Evolutionary conservation across 192 early-diverging fungal species (phyloP).

Genomic region (Ambispora gerdemannii): DNA sequence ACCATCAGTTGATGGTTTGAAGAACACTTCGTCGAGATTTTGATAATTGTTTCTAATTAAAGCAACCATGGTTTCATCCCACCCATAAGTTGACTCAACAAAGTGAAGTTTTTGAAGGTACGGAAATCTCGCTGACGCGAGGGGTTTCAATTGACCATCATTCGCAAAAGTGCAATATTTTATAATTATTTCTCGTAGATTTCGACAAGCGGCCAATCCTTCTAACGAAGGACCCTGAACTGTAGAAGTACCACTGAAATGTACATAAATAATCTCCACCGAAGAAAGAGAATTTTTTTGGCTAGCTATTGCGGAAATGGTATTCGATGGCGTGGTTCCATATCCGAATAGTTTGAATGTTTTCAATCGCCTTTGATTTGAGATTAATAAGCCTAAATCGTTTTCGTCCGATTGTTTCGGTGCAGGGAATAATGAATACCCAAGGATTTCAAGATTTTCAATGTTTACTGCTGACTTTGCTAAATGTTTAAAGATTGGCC

Average conservation of each 20-base stretch:
- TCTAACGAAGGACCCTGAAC: not conserved
- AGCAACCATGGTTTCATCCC: constrained; percentile 23
- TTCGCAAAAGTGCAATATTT: constrained; percentile 11
- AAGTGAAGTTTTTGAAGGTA: constrained; percentile 25
- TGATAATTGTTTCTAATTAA: constrained; percentile 18
- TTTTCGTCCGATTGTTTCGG: constrained; percentile 25
- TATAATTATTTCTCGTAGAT: constrained; percentile 17
- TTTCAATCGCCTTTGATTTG: constrained; percentile 8
- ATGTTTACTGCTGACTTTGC: constrained; percentile 18
- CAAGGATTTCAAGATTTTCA: constrained; percentile 24
- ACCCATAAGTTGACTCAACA: constrained; percentile 25
- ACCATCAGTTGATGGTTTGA: constrained; percentile 16
- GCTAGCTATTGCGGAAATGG: not conserved
- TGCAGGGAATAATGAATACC: constrained; percentile 18
- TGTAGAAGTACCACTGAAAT: not conserved
- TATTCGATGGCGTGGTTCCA: constrained; percentile 1
- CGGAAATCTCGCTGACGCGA: constrained; percentile 15
- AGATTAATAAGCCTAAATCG: constrained; percentile 26
- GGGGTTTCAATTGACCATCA: constrained; percentile 11
- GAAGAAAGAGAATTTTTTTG: constrained; percentile 11
- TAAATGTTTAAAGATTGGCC: constrained; percentile 27
- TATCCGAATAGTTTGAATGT: constrained; percentile 25
- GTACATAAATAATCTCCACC: constrained; percentile 22
- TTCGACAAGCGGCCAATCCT: constrained; percentile 13
- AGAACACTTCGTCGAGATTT: constrained; percentile 25